Evolutionary conservation across 345 rosid genomes (phyloP).

Genomic region (Stellera chamaejasme): DNA sequence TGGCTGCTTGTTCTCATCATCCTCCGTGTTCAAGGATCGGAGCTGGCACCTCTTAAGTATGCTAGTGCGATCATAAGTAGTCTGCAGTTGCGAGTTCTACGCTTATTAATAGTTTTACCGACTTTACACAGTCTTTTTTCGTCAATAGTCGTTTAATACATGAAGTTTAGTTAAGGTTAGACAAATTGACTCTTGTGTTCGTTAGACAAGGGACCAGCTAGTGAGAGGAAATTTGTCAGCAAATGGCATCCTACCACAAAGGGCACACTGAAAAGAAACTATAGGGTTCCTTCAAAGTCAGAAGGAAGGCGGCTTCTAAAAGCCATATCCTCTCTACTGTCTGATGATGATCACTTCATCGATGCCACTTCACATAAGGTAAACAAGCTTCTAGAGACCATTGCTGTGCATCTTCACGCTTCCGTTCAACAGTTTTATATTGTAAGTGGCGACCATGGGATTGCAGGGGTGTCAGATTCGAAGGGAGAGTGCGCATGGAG

Average conservation of each 20-base stretch:
- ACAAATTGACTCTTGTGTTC: conserved; percentile 9
- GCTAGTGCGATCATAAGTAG: no score
- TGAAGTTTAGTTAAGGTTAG: not conserved
- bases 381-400: conserved; percentile 2
- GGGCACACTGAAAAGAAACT: conserved; percentile 82
- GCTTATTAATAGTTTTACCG: no score
- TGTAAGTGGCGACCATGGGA: no score
- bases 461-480: conserved; percentile 92
- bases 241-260: conserved; percentile 96
- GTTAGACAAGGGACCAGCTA: conserved; percentile 64
- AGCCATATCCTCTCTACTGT: conserved; percentile 76
- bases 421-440: no score
- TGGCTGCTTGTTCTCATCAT: no score
- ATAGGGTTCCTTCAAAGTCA: conserved; percentile 77
- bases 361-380: conserved; percentile 97
- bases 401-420: no score
- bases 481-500: conserved; percentile 92
- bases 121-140: not conserved
- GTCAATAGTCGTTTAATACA: not conserved
- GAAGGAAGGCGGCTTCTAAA: conserved; percentile 79
- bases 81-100: no score
- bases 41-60: no score
- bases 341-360: conserved; percentile 81
- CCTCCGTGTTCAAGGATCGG: no score
- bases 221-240: conserved; percentile 73